These are phyloP conservation scores for Escallonia rubra DNA, from an alignment of 129 eudicot species.

Conservation along the genomic window DNA sequence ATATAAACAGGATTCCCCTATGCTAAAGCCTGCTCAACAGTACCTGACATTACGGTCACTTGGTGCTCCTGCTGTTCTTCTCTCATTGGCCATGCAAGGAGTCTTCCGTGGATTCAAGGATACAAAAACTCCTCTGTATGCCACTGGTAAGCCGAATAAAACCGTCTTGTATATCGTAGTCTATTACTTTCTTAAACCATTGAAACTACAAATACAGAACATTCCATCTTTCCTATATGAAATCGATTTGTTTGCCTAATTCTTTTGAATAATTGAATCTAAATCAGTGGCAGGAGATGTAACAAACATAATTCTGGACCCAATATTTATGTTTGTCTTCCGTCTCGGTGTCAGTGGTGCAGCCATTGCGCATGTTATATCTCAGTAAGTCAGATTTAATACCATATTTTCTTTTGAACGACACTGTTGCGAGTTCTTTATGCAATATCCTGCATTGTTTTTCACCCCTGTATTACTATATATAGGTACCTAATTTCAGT, in stretches of 20 bases:
- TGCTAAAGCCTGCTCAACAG: constrained; percentile 64
- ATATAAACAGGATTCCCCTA: constrained; percentile 52
- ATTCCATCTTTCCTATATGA: no score
- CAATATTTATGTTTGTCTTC: constrained; percentile 54
- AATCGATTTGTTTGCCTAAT: background rate
- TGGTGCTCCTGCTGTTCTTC: constrained; percentile 92
- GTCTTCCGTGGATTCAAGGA: constrained; percentile 86
- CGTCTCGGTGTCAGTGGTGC: constrained; percentile 62
- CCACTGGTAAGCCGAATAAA: constrained; percentile 41
- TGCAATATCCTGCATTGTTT: background rate
- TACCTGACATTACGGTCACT: constrained; percentile 66
- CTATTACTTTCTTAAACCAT: background rate
- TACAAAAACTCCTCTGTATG: constrained; percentile 72
- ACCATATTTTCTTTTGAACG: background rate
- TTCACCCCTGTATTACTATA: constrained; percentile 7
- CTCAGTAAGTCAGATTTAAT: constrained; percentile 43
- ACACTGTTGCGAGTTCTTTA: background rate
- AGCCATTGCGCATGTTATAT: constrained; percentile 63
- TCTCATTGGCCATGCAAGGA: constrained; percentile 90
- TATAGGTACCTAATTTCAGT: constrained; percentile 45
- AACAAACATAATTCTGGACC: constrained; percentile 69
- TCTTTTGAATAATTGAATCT: background rate
- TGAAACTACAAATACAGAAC: background rate
- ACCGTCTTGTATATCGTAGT: background rate
- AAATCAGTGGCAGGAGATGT: constrained; percentile 68